Evolutionary conservation across 2,329 filamentous ascomycete genomes (phyloP).

Genomic region (Fusarium illudens): DNA sequence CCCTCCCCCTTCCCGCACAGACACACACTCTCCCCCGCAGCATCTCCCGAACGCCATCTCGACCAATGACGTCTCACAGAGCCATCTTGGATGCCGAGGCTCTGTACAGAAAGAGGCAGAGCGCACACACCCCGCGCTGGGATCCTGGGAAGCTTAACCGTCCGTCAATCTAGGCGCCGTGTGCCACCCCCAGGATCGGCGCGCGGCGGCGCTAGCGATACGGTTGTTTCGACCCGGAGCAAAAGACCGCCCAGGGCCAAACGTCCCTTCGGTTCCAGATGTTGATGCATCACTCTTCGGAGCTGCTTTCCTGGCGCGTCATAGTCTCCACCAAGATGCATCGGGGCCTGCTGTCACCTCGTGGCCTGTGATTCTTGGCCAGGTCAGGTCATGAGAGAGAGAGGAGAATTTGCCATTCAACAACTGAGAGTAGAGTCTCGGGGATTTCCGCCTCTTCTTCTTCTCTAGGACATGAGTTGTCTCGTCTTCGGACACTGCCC

Average conservation of each 20-base stretch:
- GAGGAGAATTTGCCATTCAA: background rate
- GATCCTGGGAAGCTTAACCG: background rate
- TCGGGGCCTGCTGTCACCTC: background rate
- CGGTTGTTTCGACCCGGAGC: constrained; percentile 31
- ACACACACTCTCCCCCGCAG: constrained; percentile 23
- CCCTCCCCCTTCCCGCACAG: constrained; percentile 1
- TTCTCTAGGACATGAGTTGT: background rate
- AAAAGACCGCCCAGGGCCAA: background rate
- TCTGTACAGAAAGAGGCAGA: background rate
- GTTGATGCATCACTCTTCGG: constrained; percentile 6
- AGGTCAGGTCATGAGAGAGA: background rate
- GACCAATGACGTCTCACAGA: constrained; percentile 22
- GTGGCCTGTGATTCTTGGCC: constrained; percentile 1
- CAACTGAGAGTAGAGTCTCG: background rate
- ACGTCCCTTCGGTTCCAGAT: constrained; percentile 4
- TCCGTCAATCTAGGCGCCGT: background rate
- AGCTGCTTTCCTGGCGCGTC: constrained; percentile 6
- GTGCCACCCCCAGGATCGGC: constrained; percentile 1
- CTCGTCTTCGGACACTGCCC: constrained; percentile 32
- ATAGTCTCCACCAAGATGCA: constrained; percentile 4
- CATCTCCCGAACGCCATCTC: constrained; percentile 2
- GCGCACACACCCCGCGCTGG: too few relatives aligned
- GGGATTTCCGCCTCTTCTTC: constrained; percentile 1
- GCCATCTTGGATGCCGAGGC: constrained; percentile 32
- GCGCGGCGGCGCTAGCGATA: constrained; percentile 22